Conservation (phyloP, 2,329 filamentous ascomycete genomes). For the Aspergillus candidus region DNA sequence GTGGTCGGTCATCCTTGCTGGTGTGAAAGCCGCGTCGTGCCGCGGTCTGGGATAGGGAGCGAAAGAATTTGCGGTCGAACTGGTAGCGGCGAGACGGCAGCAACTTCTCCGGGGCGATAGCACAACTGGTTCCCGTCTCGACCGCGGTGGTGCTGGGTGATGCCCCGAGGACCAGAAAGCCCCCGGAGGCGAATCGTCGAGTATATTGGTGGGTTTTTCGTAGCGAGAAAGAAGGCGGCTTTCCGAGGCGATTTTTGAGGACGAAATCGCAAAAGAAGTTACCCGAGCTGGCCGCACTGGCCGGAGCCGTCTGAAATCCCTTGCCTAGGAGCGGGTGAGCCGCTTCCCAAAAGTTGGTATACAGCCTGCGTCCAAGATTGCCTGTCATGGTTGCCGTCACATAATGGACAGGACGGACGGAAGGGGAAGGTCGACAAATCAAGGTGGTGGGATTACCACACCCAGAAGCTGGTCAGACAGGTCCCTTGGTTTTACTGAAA, state of each 20-base stretch:
- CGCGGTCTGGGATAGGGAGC: constrained; percentile 13
- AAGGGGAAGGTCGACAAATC: not conserved
- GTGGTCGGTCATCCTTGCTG: constrained; percentile 15
- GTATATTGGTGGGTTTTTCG: constrained; percentile 38
- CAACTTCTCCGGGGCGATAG: constrained; percentile 26
- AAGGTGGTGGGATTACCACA: not conserved
- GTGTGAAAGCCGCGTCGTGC: constrained; percentile 31
- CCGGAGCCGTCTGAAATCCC: constrained; percentile 21
- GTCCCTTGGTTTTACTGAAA: no score
- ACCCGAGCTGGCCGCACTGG: constrained; percentile 10
- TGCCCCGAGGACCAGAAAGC: constrained; percentile 47
- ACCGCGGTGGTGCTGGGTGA: constrained; percentile 29
- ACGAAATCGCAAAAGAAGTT: constrained; percentile 11
- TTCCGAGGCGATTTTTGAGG: constrained; percentile 12
- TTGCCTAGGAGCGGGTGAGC: constrained; percentile 29
- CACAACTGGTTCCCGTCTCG: constrained; percentile 29
- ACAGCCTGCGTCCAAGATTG: constrained; percentile 43
- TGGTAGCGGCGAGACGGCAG: constrained; percentile 19
- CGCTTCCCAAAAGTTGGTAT: constrained; percentile 39
- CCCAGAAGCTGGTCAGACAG: no score
- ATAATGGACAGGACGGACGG: constrained; percentile 32
- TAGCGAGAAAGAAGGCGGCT: constrained; percentile 17
- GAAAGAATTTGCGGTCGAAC: constrained; percentile 15
- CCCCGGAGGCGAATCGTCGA: constrained; percentile 51
- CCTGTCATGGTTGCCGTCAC: constrained; percentile 42